A percentile compares a stretch with the other conserved stretches of the same genome.
Evolutionary conservation across 306 rosid species (phyloP).

Genomic region (Vigna radiata): DNA sequence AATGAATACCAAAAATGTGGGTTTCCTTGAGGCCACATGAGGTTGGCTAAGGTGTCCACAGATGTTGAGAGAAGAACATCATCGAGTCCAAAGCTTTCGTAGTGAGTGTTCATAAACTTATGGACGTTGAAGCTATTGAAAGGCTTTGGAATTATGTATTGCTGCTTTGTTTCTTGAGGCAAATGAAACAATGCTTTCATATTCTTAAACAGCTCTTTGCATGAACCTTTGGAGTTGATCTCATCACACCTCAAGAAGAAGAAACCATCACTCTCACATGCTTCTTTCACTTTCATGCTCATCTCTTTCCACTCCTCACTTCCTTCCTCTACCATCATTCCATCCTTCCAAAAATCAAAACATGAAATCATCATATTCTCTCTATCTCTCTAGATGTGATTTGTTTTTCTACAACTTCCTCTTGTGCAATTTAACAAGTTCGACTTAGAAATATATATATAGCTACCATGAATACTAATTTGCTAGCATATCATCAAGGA

Average conservation of each 20-base stretch:
- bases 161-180: constrained; percentile 57
- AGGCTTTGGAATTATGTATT: constrained; percentile 42
- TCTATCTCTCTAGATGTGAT: not conserved
- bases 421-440: too few species aligned
- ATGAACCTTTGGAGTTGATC: constrained; percentile 7
- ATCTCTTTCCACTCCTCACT: constrained; percentile 44
- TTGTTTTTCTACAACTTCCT: not conserved
- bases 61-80: not conserved
- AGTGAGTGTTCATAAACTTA: too few species aligned
- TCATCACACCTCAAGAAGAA: constrained; percentile 38
- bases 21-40: constrained; percentile 72
- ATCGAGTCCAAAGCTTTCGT: constrained; percentile 60
- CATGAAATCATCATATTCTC: constrained; percentile 31
- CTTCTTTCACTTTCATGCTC: constrained; percentile 59
- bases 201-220: constrained; percentile 35
- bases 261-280: constrained; percentile 54
- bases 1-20: constrained; percentile 46
- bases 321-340: constrained; percentile 30
- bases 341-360: constrained; percentile 32
- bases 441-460: too few species aligned
- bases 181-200: constrained; percentile 57
- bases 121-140: constrained; percentile 38
- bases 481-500: too few species aligned
- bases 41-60: constrained; percentile 50
- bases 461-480: too few species aligned